A percentile compares a stretch with the other conserved stretches of the same genome.
Conservation (phyloP, 495 filamentous ascomycete genomes). For the Penicillium angulare region DNA sequence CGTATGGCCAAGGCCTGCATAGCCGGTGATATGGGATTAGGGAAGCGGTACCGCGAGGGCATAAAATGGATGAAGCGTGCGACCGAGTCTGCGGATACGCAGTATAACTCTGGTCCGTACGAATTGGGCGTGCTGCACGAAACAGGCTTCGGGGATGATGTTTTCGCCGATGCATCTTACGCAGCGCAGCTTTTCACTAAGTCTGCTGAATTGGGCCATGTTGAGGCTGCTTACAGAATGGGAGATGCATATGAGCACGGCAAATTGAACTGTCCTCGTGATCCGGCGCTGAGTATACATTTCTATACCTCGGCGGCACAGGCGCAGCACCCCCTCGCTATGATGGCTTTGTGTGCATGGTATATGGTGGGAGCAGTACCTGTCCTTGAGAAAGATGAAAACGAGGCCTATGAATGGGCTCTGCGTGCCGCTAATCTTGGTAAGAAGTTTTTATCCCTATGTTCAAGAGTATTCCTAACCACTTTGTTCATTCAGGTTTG, state of each 20-base stretch:
- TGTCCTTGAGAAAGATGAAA: slow-evolving; percentile 89
- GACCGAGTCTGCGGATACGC: slow-evolving; percentile 79
- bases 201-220: slow-evolving; percentile 86
- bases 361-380: slow-evolving; percentile 96
- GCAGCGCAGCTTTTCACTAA: slow-evolving; percentile 93
- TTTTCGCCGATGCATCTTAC: slow-evolving; percentile 87
- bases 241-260: slow-evolving; percentile 98
- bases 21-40: slow-evolving; percentile 78
- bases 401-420: slow-evolving; percentile 97
- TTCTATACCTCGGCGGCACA: slow-evolving; percentile 95
- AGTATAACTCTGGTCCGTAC: slow-evolving; percentile 92
- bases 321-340: slow-evolving; percentile 77
- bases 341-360: slow-evolving; percentile 99
- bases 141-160: slow-evolving; percentile 83
- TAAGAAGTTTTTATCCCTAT: slow-evolving; percentile 40
- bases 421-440: slow-evolving; percentile 78
- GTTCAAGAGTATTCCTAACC: slow-evolving; percentile 1
- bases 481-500: slow-evolving; percentile 54
- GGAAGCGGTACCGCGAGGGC: slow-evolving; percentile 84
- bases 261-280: slow-evolving; percentile 77
- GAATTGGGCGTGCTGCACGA: slow-evolving; percentile 87
- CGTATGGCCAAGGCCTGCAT: slow-evolving; percentile 89
- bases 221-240: slow-evolving; percentile 78
- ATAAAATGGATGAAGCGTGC: slow-evolving; percentile 96
- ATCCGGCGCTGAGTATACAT: slow-evolving; percentile 92